phyloP scores from a whole-genome alignment of 1,284 basidiomycete species.

The Irpex lacteus region DNA sequence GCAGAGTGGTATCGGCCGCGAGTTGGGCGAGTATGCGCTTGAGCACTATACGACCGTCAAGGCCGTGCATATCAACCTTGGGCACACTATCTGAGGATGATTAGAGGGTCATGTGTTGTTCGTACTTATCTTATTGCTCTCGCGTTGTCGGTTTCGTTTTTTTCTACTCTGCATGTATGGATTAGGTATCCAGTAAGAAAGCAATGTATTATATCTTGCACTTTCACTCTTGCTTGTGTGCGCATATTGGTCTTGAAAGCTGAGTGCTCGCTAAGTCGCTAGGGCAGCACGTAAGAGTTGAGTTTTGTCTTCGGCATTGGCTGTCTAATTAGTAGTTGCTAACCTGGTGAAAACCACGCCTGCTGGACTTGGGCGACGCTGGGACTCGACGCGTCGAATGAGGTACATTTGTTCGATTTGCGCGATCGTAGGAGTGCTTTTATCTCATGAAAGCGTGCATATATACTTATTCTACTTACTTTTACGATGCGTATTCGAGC shows the following conservation, averaged over 20 bases:
- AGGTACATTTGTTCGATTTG: too few relatives aligned
- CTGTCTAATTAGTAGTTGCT: too few relatives aligned
- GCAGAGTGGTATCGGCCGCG: slow-evolving; percentile 81
- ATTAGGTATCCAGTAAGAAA: neutral
- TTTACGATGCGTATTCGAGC: too few relatives aligned
- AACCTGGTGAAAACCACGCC: too few relatives aligned
- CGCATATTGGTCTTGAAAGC: neutral
- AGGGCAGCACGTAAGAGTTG: too few relatives aligned
- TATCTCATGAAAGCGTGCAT: too few relatives aligned
- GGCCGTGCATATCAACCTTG: slow-evolving; percentile 79
- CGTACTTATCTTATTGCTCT: neutral
- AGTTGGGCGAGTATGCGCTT: slow-evolving; percentile 83
- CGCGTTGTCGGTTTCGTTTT: neutral
- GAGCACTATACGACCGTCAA: slow-evolving; percentile 71
- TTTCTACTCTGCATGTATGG: neutral
- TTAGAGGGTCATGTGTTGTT: neutral
- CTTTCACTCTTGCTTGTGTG: neutral
- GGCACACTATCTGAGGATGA: slow-evolving; percentile 23
- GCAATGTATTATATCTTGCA: neutral
- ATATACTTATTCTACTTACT: too few relatives aligned
- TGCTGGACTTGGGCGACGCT: too few relatives aligned
- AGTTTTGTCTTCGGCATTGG: too few relatives aligned
- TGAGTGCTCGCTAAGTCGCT: too few relatives aligned
- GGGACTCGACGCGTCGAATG: too few relatives aligned
- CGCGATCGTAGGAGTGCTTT: too few relatives aligned